Evolutionary conservation across 2,329 filamentous ascomycete species (phyloP), one percentile per base, ranked within the genome.

Genomic region (Pseudocercospora vitis): DNA sequence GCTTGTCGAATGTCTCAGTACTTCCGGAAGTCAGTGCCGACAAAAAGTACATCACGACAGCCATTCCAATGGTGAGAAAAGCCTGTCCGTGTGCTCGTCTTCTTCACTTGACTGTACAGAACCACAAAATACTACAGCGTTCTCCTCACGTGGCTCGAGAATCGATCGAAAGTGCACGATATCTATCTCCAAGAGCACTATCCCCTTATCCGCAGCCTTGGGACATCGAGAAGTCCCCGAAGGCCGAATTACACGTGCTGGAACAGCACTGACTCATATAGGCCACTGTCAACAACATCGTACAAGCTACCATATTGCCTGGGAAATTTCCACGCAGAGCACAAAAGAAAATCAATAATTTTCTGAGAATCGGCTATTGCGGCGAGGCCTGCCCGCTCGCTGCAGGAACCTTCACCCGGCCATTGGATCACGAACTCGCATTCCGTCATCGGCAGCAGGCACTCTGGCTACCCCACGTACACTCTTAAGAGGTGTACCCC

Each of bases 401-500:
- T 47, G 44, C 44, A 47, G 44, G 44, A 47, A 47, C 44, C 37
- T 26, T 42, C 37, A 42, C 19, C 37, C n/a, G 7, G 37, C 37
- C 37, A 42, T 42, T 42, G 37, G 37, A 42, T 21, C 28, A 26
- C 32, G 47, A 8, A 23, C 32, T 50, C 47, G n/a, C 47, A 40
- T 40, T 50, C 24, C 32, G 47, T 19, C 32, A 50, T 29, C 31
- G 35, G 47, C 47, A 39, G 32, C 47, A 40, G 32, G 32, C 52
- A 55, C 24, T 35, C 57, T 55, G 57, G 55, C 57, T 39, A 46
- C 56, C 56, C 56, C 56, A 52, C 56, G 52, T 26, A 14, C 37
- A 42, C 11, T 42, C 37, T 42, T 45, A 45, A 45, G 42, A 45
- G 24, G 42, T 48, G 19, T 48, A 21, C 46, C 44, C 46, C 46